A percentile compares a stretch with the other conserved stretches of the same genome.
Evolutionary conservation across 202 grass and related monocot genomes (phyloP).

Genomic region (Brachypodium distachyon): DNA sequence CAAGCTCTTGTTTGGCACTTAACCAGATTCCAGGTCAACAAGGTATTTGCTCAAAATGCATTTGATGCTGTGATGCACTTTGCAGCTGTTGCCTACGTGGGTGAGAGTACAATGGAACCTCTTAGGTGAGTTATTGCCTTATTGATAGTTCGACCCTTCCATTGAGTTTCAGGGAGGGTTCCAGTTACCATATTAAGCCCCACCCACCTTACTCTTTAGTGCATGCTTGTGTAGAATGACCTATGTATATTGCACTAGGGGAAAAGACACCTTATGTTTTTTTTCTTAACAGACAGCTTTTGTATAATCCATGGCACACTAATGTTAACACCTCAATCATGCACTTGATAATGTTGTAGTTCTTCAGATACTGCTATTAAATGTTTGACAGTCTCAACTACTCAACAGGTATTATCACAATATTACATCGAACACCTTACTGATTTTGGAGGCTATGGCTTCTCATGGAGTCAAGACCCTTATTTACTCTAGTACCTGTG

Average conservation of each 20-base stretch:
- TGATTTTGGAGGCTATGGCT: slow-evolving; percentile 93
- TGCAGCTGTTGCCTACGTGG: slow-evolving; percentile 97
- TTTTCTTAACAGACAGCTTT: not conserved
- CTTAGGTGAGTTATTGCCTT: slow-evolving; percentile 58
- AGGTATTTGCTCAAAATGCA: slow-evolving; percentile 89
- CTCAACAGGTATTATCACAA: slow-evolving; percentile 95
- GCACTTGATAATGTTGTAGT: not conserved
- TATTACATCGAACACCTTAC: slow-evolving; percentile 90
- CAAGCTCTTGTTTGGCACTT: slow-evolving; percentile 26
- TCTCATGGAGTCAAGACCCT: slow-evolving; percentile 87
- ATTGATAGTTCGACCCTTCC: not conserved
- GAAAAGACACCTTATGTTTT: not conserved
- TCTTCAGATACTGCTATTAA: not conserved
- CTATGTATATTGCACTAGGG: not conserved
- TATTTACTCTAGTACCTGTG: slow-evolving; percentile 99
- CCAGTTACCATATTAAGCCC: not conserved
- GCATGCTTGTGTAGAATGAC: not conserved
- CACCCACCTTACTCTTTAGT: not conserved
- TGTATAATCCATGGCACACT: not conserved
- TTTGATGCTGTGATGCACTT: slow-evolving; percentile 99
- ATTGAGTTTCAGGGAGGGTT: not conserved
- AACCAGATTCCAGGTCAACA: slow-evolving; percentile 65
- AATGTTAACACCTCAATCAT: not conserved
- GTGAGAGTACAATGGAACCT: slow-evolving; percentile 95
- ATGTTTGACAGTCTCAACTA: slow-evolving; percentile 23